Evolutionary conservation across 805 yeast genomes (phyloP).

Genomic region (Wickerhamomyces chambardii): DNA sequence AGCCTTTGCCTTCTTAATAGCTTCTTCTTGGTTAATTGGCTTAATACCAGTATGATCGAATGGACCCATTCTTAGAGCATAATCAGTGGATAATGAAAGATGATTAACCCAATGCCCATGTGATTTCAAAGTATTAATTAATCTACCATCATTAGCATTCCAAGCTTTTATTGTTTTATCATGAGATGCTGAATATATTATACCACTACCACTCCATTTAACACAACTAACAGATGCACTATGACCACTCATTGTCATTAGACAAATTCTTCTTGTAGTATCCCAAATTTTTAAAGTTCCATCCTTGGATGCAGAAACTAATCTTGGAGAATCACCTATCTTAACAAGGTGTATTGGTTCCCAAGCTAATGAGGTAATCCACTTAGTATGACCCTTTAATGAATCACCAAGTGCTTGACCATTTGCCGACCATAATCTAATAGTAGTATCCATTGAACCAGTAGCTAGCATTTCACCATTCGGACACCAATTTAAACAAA

Average conservation of each 20-base stretch:
- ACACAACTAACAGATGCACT: conserved; percentile 86
- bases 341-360: conserved; percentile 82
- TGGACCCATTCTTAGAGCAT: conserved; percentile 79
- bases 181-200: conserved; percentile 84
- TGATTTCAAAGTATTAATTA: conserved; percentile 69
- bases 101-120: conserved; percentile 99
- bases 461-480: conserved; percentile 89
- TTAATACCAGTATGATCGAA: conserved; percentile 60
- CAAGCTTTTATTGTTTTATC: conserved; percentile 91
- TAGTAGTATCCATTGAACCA: conserved; percentile 89
- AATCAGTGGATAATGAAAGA: conserved; percentile 84
- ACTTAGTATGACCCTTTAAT: conserved; percentile 74
- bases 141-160: conserved; percentile 73
- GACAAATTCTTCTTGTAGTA: conserved; percentile 54
- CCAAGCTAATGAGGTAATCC: conserved; percentile 89
- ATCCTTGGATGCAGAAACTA: conserved; percentile 88
- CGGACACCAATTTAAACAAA: conserved; percentile 88
- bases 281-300: conserved; percentile 91
- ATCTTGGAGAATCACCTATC: conserved; percentile 55
- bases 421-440: conserved; percentile 77
- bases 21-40: conserved; percentile 36
- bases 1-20: conserved; percentile 35
- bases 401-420: conserved; percentile 73
- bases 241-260: conserved; percentile 78
- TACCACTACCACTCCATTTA: conserved; percentile 92